Conservation (phyloP, 1,284 basidiomycete genomes). For the Pyrrhoderma lamaoense region DNA sequence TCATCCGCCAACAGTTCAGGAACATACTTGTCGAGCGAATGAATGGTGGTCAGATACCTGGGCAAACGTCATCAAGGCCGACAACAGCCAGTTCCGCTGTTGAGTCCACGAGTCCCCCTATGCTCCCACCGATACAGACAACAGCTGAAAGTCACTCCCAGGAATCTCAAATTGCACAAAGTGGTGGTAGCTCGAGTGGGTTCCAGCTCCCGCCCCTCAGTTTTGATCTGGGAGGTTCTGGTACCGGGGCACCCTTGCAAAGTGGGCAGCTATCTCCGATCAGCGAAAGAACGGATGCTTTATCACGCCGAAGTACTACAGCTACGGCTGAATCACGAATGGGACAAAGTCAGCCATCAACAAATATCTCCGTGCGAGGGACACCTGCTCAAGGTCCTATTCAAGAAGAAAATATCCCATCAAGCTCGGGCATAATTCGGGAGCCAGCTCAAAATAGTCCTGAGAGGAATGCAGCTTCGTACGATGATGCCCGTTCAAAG, state of each 20-base stretch:
- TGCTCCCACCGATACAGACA: constrained; percentile 13
- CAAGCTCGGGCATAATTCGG: constrained; percentile 8
- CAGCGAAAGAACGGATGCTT: constrained; percentile 16
- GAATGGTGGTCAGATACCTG: constrained; percentile 29
- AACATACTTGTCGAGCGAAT: constrained; percentile 63
- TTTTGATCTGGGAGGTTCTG: constrained; percentile 26
- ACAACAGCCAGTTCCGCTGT: neutral
- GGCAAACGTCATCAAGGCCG: constrained; percentile 3
- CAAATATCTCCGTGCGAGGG: neutral
- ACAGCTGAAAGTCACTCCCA: constrained; percentile 14
- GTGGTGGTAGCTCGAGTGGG: neutral
- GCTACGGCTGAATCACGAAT: constrained; percentile 1
- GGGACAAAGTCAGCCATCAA: constrained; percentile 3
- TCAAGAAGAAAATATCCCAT: constrained; percentile 8
- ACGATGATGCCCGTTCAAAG: too few species aligned
- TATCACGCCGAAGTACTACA: constrained; percentile 9
- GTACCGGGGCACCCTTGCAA: constrained; percentile 23
- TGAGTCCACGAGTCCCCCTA: constrained; percentile 4
- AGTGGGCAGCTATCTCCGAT: constrained; percentile 21
- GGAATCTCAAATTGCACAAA: constrained; percentile 11
- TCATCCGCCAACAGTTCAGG: constrained; percentile 55
- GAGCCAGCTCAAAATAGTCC: neutral
- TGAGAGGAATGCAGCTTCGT: too few species aligned
- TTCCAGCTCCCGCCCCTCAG: constrained; percentile 30
- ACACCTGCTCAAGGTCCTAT: constrained; percentile 4